Base-by-base conservation (phyloP, 345 rosid species). In the Euphorbia lathyris region DNA sequence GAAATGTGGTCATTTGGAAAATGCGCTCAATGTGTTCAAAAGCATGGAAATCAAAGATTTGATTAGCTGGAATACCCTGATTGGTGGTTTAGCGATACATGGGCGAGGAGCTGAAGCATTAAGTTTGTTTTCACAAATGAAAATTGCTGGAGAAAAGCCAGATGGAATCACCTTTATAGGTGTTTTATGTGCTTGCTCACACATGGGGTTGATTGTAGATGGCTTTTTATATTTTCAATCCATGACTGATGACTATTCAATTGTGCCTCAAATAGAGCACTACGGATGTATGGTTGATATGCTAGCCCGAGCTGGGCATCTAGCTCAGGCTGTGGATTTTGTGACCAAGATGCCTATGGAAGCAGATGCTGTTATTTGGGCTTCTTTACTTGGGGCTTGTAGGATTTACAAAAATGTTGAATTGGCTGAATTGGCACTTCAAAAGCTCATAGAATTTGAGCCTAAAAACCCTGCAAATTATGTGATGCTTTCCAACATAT, bases 321-420 rank as follows among this genome's bases (percentile, higher is more conserved):
- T 93, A 68, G 74, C 58, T 51, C 84, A 86, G 75, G 97, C 97
- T 71, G 76, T 89, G 72, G 90, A 91, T 69, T 86, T 89, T 78
- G 77, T 91, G 38, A 72, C 45, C 38, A 80, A 66, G 72, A 89
- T 91, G 97, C 91, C 92, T 0, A 77, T 73, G 55, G 71, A 88
- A 79, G 87, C 97, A 0, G 93, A 91, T 83, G 87, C 89, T 63
- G 83, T 93, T 71, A 89, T 93, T 72, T 91, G 97, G 97, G 85
- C 90, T 23, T 72, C 90, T 32, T 50, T 93, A 70, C 92, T 93
- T 12, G 91, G 94, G 69, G 89, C 96, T 56, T 91, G 87, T 12
- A 87, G 90, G 80, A 79, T 83, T 52, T 80, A 89, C 59, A 91
- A 88, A 80, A 89, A 88, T n/a, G 83, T 87, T 65, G 87, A 87